Base-by-base conservation (phyloP, 441 rosid genomes). In the Viola pubescens region DNA sequence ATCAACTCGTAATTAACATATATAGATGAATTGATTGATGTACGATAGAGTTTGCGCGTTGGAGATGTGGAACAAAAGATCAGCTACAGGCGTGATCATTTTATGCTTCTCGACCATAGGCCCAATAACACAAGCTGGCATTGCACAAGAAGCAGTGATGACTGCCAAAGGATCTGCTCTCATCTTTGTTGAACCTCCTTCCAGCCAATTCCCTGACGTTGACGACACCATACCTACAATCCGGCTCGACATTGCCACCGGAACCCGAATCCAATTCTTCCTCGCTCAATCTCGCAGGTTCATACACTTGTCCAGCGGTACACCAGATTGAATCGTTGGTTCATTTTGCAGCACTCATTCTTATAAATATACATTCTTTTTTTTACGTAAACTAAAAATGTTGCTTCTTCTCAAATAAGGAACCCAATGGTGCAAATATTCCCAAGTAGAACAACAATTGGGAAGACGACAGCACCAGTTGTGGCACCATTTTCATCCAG, bases 401-500 rank as follows among this genome's bases (percentile, higher is more conserved):
- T 16, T 16, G 34, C 34, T 26, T 26, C 34, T 26, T 26, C 34
- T 26, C 34, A 26, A 26, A 26, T 68, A 64, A 80, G 84, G 43
- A 73, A 63, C 8, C 82, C 81, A 9, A 8, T 41, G 5, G 73
- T 75, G 65, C 70, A 65, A 63, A 67, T 86, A 65, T 62, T 53
- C 48, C 80, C 78, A 4, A 71, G 80, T 66, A 66, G 55, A 70
- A 82, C 72, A 8, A 65, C 61, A 2, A 60, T 80, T 6, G 79
- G 89, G 40, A 66, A 74, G 63, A 63, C 61, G 47, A 68, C 81
- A 12, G 82, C 95, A n/a, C 89, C 91, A 4, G 64, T 63, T 10
- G 85, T 81, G 19, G 89, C 87, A 19, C 74, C 73, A 59, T 87
- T 72, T 79, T 85, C 89, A 43, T 80, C 87, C 9, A 75, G 89